These are phyloP conservation scores for button mushroom (Agaricus bisporus) DNA, from an alignment of 768 basidiomycete genomes.

Conservation along the genomic window DNA sequence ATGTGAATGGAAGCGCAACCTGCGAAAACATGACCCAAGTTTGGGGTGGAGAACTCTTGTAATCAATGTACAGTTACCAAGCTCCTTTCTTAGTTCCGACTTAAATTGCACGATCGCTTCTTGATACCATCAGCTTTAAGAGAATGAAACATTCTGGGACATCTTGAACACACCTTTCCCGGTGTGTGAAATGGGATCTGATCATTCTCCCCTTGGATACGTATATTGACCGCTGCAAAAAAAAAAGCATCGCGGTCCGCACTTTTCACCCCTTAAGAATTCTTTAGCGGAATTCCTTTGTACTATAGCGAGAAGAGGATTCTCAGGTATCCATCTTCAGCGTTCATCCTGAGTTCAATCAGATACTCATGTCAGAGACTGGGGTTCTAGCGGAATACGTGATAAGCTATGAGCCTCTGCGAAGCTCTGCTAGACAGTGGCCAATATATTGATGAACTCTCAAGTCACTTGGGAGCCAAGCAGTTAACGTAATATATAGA, in stretches of 20 bases:
- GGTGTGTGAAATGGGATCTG: too few relatives aligned
- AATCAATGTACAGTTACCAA: neutral
- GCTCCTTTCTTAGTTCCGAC: too few relatives aligned
- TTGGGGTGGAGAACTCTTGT: neutral
- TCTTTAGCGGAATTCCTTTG: conserved; percentile 1
- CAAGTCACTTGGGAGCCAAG: conserved; percentile 13
- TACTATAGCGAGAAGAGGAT: neutral
- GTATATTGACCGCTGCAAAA: neutral
- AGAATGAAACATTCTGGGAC: too few relatives aligned
- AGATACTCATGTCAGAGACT: conserved; percentile 24
- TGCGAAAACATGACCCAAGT: neutral
- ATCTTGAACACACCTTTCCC: too few relatives aligned
- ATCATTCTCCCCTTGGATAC: too few relatives aligned
- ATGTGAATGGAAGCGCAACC: conserved; percentile 9
- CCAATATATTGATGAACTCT: conserved; percentile 14
- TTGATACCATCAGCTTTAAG: too few relatives aligned
- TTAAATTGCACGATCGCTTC: too few relatives aligned
- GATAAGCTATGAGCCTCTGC: conserved; percentile 13
- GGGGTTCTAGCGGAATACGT: conserved; percentile 14
- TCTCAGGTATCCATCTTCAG: conserved; percentile 10
- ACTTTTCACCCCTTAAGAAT: neutral
- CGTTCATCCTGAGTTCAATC: conserved; percentile 15
- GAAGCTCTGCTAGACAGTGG: conserved; percentile 15
- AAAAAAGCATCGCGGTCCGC: neutral
- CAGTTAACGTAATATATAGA: conserved; percentile 2